Percentiles rank a stretch among this genome's conserved stretches.
Evolutionary conservation across 2,329 filamentous ascomycete species (phyloP).

Genomic region (Emergomyces pasteurianus): DNA sequence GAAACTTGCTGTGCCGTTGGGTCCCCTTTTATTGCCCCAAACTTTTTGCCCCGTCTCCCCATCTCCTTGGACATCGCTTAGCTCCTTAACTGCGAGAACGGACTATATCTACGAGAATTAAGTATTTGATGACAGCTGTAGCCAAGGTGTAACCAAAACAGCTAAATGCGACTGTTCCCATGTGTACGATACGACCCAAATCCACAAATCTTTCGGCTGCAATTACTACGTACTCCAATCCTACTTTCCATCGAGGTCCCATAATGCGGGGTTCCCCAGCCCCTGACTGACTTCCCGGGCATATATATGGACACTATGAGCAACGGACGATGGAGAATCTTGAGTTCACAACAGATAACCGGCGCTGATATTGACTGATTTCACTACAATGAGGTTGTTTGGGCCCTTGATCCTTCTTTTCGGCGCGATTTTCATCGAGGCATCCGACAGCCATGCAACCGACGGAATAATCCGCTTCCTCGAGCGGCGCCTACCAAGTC

Average conservation of each 20-base stretch:
- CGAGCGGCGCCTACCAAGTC: conserved; percentile 15
- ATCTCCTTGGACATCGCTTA: background rate
- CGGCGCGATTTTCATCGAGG: background rate
- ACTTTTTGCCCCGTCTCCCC: background rate
- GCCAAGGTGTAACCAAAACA: background rate
- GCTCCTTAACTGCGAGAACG: background rate
- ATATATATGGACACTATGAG: background rate
- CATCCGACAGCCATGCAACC: conserved; percentile 9
- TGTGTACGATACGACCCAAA: background rate
- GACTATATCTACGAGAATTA: background rate
- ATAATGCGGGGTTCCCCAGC: background rate
- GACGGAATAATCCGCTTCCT: conserved; percentile 16
- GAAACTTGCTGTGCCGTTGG: background rate
- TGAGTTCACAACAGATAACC: background rate
- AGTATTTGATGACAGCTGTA: background rate
- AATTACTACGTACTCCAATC: background rate
- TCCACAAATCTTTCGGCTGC: background rate
- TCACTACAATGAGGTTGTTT: background rate
- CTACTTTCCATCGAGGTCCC: background rate
- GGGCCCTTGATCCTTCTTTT: background rate
- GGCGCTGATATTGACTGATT: background rate
- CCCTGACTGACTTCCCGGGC: background rate
- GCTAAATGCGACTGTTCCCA: background rate
- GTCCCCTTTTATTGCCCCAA: background rate
- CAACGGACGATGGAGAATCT: background rate